Evolutionary conservation across 148 eudicot genomes (phyloP), one percentile per base, ranked within the genome.

Genomic region (Rhododendron simsii): DNA sequence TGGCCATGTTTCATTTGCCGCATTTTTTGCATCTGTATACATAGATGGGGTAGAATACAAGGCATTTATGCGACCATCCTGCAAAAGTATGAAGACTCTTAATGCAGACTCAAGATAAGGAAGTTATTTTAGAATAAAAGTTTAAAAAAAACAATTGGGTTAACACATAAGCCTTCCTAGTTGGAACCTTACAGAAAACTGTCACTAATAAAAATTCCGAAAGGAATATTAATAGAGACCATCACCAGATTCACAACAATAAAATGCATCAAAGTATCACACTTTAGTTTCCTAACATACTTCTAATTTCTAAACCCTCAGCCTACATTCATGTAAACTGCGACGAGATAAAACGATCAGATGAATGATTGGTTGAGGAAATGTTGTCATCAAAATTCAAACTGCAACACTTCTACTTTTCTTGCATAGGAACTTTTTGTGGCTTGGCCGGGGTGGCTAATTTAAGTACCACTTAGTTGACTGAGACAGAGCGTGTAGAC

Each of bases 1-100:
- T 21, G 98, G 96, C 99, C 99, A 96, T 3, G 93, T 86, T 63
- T 77, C 89, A 84, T 91, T 91, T 81, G 93, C 93, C 55, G 92
- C 93, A 84, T 90, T 78, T 91, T 96, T 95, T 79, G 99, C 96
- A 88, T 95, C 95, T n/a, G 94, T 92, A 81, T 96, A 96, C 83
- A 94, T 79, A 67, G 99, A 95, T 84, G 98, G 99, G 35, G 98
- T 93, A 78, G 99, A 96, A 91, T 96, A 96, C 81, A 96, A 89
- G 83, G 93, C 96, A 92, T 96, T 93, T 84, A 96, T 90, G 75
- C 94, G 94, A 81, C 96, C 98, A 92, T 96, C 99, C 99, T 96
- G 93, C 82, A 53, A 87, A 81, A 30, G 39, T 39, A 69, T 33
- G 33, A 61, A 78, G 11, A 16, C 63, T 13, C 51, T 79, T n/a